Evolutionary conservation across 2,329 filamentous ascomycete genomes (phyloP).

Genomic region (Monosporascus cannonballus): DNA sequence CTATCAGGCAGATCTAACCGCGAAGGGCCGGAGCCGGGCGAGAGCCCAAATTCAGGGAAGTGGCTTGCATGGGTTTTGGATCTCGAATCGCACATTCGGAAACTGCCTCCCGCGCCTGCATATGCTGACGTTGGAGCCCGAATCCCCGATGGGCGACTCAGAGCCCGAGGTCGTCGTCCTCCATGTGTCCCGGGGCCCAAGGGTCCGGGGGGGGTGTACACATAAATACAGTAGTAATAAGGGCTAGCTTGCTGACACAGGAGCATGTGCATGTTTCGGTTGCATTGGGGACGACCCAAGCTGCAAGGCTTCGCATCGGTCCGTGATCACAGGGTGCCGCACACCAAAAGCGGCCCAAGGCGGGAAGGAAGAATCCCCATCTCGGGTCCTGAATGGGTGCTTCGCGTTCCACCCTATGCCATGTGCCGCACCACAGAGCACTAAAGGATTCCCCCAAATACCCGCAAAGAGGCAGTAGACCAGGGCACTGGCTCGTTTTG

Average conservation of each 20-base stretch:
- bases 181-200: too few species aligned
- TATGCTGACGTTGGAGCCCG: background rate
- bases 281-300: conserved; percentile 6
- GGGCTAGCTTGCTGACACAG: background rate
- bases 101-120: background rate
- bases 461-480: too few species aligned
- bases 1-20: too few species aligned
- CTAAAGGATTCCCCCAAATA: too few species aligned
- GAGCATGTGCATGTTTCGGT: conserved; percentile 3
- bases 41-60: background rate
- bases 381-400: too few species aligned
- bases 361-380: background rate
- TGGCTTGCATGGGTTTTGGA: conserved; percentile 1
- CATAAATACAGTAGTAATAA: too few species aligned
- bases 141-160: background rate
- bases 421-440: too few species aligned
- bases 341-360: conserved; percentile 15
- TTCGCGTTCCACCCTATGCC: too few species aligned
- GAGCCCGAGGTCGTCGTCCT: too few species aligned
- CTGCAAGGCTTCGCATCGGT: conserved; percentile 27
- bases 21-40: too few species aligned
- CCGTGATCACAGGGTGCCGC: conserved; percentile 26
- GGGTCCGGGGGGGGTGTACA: too few species aligned
- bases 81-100: background rate
- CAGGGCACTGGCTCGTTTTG: too few species aligned